phyloP scores from a whole-genome alignment of 2,329 filamentous ascomycete species.

The Trichoderma brevicompactum region DNA sequence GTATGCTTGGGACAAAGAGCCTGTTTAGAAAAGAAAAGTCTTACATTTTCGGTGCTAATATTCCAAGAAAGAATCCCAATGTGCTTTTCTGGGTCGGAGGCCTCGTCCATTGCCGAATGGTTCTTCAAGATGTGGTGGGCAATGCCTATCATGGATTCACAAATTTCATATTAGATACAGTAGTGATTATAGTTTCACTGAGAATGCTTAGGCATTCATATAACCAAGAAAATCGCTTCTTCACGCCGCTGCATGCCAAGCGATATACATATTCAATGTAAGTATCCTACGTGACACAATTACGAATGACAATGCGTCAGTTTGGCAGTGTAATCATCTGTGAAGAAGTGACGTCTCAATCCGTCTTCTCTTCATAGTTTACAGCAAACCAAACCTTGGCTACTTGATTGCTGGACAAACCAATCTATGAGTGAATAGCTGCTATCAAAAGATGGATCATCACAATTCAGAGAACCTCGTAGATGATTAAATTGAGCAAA shows the following conservation, averaged over 20 bases:
- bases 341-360: neutral
- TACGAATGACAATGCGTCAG: neutral
- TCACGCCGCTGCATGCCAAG: neutral
- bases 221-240: too few species aligned
- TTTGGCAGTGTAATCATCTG: too few species aligned
- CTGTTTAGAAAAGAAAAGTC: constrained; percentile 2
- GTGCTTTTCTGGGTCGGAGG: neutral
- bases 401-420: neutral
- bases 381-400: neutral
- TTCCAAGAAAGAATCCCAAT: neutral
- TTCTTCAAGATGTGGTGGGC: neutral
- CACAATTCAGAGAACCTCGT: neutral
- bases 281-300: neutral
- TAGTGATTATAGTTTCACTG: too few species aligned
- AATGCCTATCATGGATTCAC: neutral
- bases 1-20: neutral
- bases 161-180: neutral
- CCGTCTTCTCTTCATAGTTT: neutral
- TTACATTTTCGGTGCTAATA: neutral
- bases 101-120: neutral
- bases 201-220: too few species aligned
- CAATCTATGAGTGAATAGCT: neutral
- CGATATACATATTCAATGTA: neutral
- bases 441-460: neutral
- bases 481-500: neutral